Conservation (phyloP, 2,329 filamentous ascomycete species). For the Dactylellina cionopaga region DNA sequence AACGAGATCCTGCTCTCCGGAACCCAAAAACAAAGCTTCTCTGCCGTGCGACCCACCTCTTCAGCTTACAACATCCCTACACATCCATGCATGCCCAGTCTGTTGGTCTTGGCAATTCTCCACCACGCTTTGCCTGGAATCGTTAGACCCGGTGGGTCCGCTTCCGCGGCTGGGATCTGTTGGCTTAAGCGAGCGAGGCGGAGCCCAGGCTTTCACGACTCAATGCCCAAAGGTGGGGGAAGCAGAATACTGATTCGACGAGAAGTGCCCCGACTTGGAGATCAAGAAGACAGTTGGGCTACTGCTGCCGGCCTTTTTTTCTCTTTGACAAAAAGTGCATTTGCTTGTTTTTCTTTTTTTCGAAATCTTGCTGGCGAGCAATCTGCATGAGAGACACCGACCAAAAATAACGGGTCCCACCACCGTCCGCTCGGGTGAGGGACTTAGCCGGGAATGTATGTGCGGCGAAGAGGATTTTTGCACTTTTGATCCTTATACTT, state of each 20-base stretch:
- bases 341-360: background rate
- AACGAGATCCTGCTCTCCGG: background rate
- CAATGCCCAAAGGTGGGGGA: background rate
- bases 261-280: background rate
- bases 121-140: conserved; percentile 1
- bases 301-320: background rate
- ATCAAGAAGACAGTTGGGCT: background rate
- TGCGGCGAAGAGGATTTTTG: conserved; percentile 2
- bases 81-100: conserved; percentile 18
- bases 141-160: conserved; percentile 38
- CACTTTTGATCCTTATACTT: conserved; percentile 46
- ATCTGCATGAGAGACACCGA: background rate
- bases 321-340: background rate
- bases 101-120: conserved; percentile 11
- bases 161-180: conserved; percentile 45
- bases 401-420: conserved; percentile 8
- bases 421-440: conserved; percentile 34
- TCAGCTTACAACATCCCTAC: conserved; percentile 33
- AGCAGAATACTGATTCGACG: background rate
- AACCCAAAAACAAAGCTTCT: conserved; percentile 16
- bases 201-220: conserved; percentile 30
- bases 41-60: conserved; percentile 44
- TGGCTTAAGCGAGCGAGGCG: conserved; percentile 43
- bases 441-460: conserved; percentile 3
- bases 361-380: background rate